These are phyloP conservation scores for Chytriomyces sp. DNA, from an alignment of 192 early-diverging fungal species.

Conservation along the genomic window DNA sequence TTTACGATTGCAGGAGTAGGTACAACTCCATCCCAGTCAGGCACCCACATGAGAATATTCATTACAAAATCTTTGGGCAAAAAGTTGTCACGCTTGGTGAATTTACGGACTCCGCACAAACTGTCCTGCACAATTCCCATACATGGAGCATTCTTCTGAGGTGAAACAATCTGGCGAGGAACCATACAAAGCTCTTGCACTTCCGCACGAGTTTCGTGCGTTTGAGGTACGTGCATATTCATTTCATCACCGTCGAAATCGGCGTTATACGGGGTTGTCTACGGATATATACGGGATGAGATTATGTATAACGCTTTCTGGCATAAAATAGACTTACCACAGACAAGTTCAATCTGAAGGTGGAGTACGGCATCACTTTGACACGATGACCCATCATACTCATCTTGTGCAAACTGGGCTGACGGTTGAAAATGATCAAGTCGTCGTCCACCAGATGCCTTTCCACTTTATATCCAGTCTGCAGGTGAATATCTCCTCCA, in stretches of 20 bases:
- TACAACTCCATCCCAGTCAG: constrained; percentile 92
- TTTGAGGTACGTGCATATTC: constrained; percentile 99
- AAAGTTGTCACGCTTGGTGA: constrained; percentile 93
- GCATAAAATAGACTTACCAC: constrained; percentile 50
- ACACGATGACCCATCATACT: constrained; percentile 99
- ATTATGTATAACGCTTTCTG: background rate
- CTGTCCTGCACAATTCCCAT: constrained; percentile 99
- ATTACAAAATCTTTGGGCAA: constrained; percentile 87
- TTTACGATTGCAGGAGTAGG: constrained; percentile 94
- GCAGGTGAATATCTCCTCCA: constrained; percentile 83
- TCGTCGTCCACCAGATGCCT: constrained; percentile 94
- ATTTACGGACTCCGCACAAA: constrained; percentile 92
- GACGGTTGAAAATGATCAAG: constrained; percentile 98
- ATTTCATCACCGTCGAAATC: constrained; percentile 99
- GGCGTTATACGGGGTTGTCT: constrained; percentile 95
- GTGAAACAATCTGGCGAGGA: constrained; percentile 94
- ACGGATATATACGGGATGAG: background rate
- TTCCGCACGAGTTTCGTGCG: constrained; percentile 94
- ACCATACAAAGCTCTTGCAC: constrained; percentile 97
- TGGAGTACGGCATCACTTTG: constrained; percentile 98
- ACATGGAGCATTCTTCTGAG: constrained; percentile 96
- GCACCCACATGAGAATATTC: constrained; percentile 95
- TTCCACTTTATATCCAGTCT: constrained; percentile 92
- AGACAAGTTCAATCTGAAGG: constrained; percentile 96
- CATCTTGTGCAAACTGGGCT: constrained; percentile 99